Base-by-base conservation (phyloP, 208 protist species). In the Sergeia podlipaevii region DNA sequence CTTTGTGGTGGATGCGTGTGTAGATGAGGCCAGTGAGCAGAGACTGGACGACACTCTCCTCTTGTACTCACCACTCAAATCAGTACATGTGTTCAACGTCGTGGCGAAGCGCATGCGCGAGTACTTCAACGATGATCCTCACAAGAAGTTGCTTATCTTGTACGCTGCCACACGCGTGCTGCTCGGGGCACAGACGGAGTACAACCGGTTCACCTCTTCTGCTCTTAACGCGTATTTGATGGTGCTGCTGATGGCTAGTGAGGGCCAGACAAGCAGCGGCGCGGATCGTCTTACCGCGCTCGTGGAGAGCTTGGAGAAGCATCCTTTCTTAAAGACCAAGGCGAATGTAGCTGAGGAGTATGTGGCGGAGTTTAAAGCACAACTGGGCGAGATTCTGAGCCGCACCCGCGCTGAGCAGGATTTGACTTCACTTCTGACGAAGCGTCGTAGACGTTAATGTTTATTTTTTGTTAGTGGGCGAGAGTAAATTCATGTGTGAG, bases 111-210 rank as follows among this genome's bases (percentile, higher is more conserved):
- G 87, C 29, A 75, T 91, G 72, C 57, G 70, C 20, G 70, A 74
- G 34, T 79, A 74, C 64, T 91, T 77, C 64, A 62, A 70, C 33
- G 79, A 86, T 45, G 87, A 95, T 60, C 80, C 79, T 13, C 75
- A 91, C 68, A 91, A 91, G 63, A 82, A 82, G 18, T 72, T 95
- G 36, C 54, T 80, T 24, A 70, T 90, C 50, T 43, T 86, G 32
- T 95, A 91, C 70, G 80, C 87, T 27, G 69, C 54, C 20, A 90
- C 87, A 23, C 80, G 76, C 33, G 80, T 84, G 11, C 36, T 94
- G 51, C 74, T 94, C 3, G 72, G 70, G 17, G 72, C 71, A 15
- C 55, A 48, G 13, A 60, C 57, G 39, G 48, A 54, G 17, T 52
- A 60, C 8, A 61, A 80, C 45, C 65, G 36, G 27, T 88, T 77